phyloP scores from a whole-genome alignment of 106 monocot genomes.

The Amphibolis antarctica region DNA sequence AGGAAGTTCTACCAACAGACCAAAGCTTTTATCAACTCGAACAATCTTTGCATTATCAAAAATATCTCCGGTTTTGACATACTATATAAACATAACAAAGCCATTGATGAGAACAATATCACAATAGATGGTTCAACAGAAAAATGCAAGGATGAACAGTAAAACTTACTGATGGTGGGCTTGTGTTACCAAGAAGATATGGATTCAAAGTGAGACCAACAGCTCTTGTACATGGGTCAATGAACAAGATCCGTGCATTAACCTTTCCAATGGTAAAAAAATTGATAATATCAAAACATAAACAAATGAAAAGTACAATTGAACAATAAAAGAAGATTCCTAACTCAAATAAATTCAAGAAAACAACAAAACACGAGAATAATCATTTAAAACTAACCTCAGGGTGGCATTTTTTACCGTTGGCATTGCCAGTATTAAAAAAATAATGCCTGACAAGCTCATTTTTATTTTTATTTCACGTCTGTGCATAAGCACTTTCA shows the following conservation, averaged over 20 bases:
- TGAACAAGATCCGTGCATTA: constrained; percentile 83
- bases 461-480: too few species aligned
- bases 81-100: constrained; percentile 22
- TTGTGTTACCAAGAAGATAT: constrained; percentile 39
- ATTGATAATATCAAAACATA: background rate
- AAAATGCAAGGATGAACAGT: background rate
- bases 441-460: too few species aligned
- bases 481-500: too few species aligned
- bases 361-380: too few species aligned
- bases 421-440: too few species aligned
- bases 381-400: too few species aligned
- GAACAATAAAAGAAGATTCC: too few species aligned
- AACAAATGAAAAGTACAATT: too few species aligned
- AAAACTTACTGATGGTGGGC: constrained; percentile 63
- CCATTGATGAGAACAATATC: background rate
- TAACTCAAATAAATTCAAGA: too few species aligned
- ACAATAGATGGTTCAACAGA: background rate
- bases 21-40: constrained; percentile 62
- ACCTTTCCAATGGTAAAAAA: constrained; percentile 26
- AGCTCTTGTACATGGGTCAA: constrained; percentile 85
- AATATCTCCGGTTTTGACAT: constrained; percentile 82
- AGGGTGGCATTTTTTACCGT: too few species aligned
- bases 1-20: constrained; percentile 73
- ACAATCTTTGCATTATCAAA: constrained; percentile 63
- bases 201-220: constrained; percentile 80